These are phyloP conservation scores for Trypanosoma cruzi DNA, from an alignment of 208 protist genomes.

Conservation along the genomic window DNA sequence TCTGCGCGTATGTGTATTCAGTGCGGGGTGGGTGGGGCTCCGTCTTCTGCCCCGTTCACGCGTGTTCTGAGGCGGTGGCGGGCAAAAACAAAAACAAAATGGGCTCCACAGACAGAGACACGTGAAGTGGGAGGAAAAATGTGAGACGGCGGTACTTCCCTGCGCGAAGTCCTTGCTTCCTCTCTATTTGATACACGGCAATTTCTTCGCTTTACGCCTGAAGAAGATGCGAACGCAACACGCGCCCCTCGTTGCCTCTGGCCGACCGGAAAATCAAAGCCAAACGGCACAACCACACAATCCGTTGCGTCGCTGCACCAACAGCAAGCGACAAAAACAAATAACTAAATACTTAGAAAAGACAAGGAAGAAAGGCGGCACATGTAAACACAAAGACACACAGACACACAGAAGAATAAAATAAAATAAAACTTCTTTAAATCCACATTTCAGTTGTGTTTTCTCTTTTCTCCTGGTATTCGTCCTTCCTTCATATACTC, in stretches of 20 bases:
- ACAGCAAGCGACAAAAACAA: background rate
- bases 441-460: background rate
- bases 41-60: background rate
- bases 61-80: background rate
- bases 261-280: background rate
- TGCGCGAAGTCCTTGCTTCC: background rate
- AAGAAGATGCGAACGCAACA: constrained; percentile 4
- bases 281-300: background rate
- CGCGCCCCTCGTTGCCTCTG: background rate
- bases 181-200: background rate
- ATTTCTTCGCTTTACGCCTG: background rate
- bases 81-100: background rate
- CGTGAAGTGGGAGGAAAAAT: background rate
- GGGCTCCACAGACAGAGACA: background rate
- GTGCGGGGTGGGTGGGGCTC: too few species aligned
- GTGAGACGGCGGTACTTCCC: background rate
- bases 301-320: background rate
- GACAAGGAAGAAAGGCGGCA: background rate
- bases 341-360: background rate
- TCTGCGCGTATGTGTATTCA: too few species aligned
- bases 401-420: background rate
- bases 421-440: background rate
- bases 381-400: background rate
- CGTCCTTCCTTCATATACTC: background rate
- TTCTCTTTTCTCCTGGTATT: background rate